These are phyloP conservation scores for Microcyclosporella mali DNA, from an alignment of 2,329 filamentous ascomycete species.

Conservation along the genomic window DNA sequence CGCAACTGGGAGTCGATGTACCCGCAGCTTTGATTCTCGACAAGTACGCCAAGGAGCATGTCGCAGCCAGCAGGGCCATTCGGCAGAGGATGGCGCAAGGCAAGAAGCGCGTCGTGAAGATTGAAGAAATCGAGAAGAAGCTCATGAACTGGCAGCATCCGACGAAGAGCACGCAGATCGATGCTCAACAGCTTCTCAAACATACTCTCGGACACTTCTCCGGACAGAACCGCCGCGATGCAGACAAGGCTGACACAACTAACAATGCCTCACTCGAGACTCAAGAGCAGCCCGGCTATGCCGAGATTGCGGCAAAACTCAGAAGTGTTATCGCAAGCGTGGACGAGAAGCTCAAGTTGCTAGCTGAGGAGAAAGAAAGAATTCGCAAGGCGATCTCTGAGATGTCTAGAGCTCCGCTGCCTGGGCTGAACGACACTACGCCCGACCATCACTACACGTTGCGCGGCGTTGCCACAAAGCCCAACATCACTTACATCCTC, in stretches of 20 bases:
- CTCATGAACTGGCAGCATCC: constrained; percentile 33
- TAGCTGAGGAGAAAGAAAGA: constrained; percentile 28
- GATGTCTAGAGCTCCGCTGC: constrained; percentile 22
- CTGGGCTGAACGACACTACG: constrained; percentile 18
- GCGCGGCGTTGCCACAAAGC: constrained; percentile 52
- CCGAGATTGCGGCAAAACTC: constrained; percentile 28
- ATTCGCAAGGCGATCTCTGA: constrained; percentile 25
- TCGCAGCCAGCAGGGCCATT: constrained; percentile 43
- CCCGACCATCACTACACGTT: constrained; percentile 49
- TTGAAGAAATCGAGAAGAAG: constrained; percentile 33
- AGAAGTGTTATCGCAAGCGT: constrained; percentile 31
- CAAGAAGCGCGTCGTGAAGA: constrained; percentile 25
- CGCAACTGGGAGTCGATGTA: constrained; percentile 43
- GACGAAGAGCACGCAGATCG: constrained; percentile 28
- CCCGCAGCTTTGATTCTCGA: constrained; percentile 53
- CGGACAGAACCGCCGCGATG: constrained; percentile 21
- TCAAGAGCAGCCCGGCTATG: constrained; percentile 19
- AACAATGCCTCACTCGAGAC: constrained; percentile 15
- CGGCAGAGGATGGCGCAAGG: constrained; percentile 36
- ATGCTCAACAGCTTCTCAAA: constrained; percentile 34
- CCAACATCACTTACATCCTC: constrained; percentile 53
- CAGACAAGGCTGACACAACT: constrained; percentile 17
- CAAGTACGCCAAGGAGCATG: constrained; percentile 52
- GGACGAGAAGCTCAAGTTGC: constrained; percentile 26
- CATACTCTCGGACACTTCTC: constrained; percentile 30